These are phyloP conservation scores for Ilex aquifolium DNA, from an alignment of 257 asterid genomes.

Conservation along the genomic window DNA sequence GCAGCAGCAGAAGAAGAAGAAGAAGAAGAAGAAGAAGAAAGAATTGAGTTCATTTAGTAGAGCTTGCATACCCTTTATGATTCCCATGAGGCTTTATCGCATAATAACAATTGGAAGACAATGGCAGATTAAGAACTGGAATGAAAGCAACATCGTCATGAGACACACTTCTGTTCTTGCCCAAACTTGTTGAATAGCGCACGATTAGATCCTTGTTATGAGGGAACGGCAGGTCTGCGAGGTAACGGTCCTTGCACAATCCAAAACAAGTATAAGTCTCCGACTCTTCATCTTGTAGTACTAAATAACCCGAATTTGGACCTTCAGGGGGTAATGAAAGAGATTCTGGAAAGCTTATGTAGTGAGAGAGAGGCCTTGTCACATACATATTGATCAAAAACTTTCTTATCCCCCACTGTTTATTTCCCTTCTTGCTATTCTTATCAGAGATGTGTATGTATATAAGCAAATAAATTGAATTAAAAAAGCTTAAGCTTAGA, in stretches of 20 bases:
- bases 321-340: slow-evolving; percentile 34
- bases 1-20: too few relatives aligned
- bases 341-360: slow-evolving; percentile 27
- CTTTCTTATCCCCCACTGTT: too few relatives aligned
- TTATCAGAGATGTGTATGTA: too few relatives aligned
- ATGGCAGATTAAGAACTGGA: slow-evolving; percentile 43
- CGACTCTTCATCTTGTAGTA: slow-evolving; percentile 57
- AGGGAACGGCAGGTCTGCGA: slow-evolving; percentile 47
- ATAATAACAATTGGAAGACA: slow-evolving; percentile 48
- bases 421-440: too few relatives aligned
- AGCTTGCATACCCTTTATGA: slow-evolving; percentile 11
- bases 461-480: too few relatives aligned
- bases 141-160: slow-evolving; percentile 28
- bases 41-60: slow-evolving; percentile 27
- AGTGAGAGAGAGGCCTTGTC: slow-evolving; percentile 55
- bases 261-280: slow-evolving; percentile 53
- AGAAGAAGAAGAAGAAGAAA: too few relatives aligned
- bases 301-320: slow-evolving; percentile 59
- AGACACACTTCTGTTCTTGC: not conserved
- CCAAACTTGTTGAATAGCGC: not conserved
- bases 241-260: slow-evolving; percentile 27
- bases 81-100: slow-evolving; percentile 43
- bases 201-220: slow-evolving; percentile 46
- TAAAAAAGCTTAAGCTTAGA: too few relatives aligned
- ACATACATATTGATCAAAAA: slow-evolving; percentile 32